These are phyloP conservation scores for Zymoseptoria tritici DNA, from an alignment of 2,329 filamentous ascomycete species.

Conservation along the genomic window DNA sequence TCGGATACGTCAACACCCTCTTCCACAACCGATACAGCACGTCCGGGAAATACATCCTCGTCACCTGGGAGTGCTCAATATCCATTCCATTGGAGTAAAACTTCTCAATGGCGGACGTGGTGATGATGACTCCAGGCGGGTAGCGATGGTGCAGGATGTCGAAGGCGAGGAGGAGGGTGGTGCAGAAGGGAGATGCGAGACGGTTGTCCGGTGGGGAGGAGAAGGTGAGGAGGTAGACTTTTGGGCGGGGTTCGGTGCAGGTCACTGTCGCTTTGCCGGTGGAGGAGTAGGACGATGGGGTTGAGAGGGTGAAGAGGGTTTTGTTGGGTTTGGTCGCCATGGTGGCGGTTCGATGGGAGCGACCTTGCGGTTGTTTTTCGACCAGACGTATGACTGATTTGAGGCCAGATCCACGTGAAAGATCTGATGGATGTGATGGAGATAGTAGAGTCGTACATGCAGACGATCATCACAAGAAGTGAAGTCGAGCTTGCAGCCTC, in stretches of 20 bases:
- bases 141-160: constrained; percentile 65
- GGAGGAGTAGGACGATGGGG: not conserved
- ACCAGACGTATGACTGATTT: no score
- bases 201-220: constrained; percentile 68
- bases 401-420: no score
- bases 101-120: constrained; percentile 66
- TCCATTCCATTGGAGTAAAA: constrained; percentile 84
- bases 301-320: not conserved
- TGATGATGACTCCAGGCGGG: constrained; percentile 66
- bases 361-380: not conserved
- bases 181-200: constrained; percentile 58
- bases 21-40: constrained; percentile 59
- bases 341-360: not conserved
- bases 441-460: not conserved
- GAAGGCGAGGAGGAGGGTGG: constrained; percentile 60
- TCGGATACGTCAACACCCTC: constrained; percentile 63
- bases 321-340: not conserved
- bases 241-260: constrained; percentile 53
- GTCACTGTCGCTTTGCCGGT: constrained; percentile 42
- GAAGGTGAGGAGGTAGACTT: constrained; percentile 67
- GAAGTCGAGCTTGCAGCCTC: not conserved
- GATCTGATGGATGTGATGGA: no score
- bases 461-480: not conserved
- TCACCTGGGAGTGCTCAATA: constrained; percentile 55
- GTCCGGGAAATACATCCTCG: constrained; percentile 52